Conservation (phyloP, 306 rosid species). For the Cucurbita ficifolia region DNA sequence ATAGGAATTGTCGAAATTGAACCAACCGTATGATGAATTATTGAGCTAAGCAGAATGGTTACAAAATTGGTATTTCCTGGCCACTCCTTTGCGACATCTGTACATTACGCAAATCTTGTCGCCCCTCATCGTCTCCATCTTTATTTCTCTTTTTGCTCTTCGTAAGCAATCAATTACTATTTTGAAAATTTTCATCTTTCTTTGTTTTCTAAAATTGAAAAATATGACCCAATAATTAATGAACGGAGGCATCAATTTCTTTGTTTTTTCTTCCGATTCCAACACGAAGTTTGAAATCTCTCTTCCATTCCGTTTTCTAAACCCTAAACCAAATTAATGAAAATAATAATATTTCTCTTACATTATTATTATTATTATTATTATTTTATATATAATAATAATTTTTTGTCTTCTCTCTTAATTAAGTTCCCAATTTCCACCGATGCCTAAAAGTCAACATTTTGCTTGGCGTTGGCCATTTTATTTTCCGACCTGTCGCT, state of each 20-base stretch:
- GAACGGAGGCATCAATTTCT: neutral
- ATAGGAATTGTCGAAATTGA: neutral
- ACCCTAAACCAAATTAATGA: no score
- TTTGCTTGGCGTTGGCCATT: neutral
- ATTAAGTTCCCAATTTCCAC: neutral
- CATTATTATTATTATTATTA: neutral
- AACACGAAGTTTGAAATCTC: neutral
- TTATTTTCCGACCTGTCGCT: neutral
- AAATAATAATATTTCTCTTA: neutral
- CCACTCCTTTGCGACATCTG: neutral
- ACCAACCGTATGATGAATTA: neutral
- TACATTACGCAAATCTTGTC: slow-evolving; percentile 1
- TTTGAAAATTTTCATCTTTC: neutral
- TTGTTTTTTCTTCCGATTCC: neutral
- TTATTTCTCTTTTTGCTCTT: neutral
- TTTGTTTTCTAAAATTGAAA: neutral
- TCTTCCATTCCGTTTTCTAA: no score
- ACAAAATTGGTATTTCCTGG: slow-evolving; percentile 1
- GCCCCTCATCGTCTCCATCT: neutral
- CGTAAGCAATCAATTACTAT: neutral
- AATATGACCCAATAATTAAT: neutral
- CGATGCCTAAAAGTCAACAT: neutral
- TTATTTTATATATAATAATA: neutral
- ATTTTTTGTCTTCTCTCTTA: neutral
- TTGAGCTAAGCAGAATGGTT: neutral